Base-by-base conservation (phyloP, 2,329 filamentous ascomycete species). In the Aspergillus proliferans region DNA sequence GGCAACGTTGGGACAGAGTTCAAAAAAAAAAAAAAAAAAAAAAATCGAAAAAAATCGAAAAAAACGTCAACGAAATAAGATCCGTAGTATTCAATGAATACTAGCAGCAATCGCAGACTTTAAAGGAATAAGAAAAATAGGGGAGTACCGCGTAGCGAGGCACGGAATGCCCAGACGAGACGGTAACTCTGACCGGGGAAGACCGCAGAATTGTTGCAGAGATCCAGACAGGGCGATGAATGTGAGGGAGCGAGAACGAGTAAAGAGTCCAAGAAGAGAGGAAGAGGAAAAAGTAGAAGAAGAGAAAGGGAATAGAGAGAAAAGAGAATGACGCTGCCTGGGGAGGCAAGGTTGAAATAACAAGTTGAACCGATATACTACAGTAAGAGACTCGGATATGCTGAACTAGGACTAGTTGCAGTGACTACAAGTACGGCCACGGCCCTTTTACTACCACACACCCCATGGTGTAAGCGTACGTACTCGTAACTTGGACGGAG, bases 121-220 rank as follows among this genome's bases (percentile, higher is more conserved):
- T 12, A 12, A 8, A 43, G 41, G 6, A 48, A 46, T 38, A 46
- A 38, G 14, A 38, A 43, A 48, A 46, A 48, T 36, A 46, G 45
- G 48, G 34, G 45, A 49, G 43, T 28, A 51, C 51, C 45, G 43
- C 49, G 45, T 49, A 53, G 49, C 44, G 41, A 56, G 51, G 47
- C 56, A 51, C 55, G 49, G 50, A 54, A 56, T 56, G 54, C 54
- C 49, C 50, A 57, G 52, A 56, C 50, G 55, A 54, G 58, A 58
- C 56, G 48, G 46, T 57, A 47, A 38, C 47, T 49, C 47, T 22
- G 52, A 49, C 51, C 47, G 53, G 47, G 49, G 49, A 47, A 50
- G 53, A 41, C 51, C 45, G 51, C 52, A 56, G 52, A 59, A 57
- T 48, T 45, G 52, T 48, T 48, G 38, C 18, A 40, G 18, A 19